phyloP scores from a whole-genome alignment of 768 basidiomycete genomes.

The Tylopilus felleus region DNA sequence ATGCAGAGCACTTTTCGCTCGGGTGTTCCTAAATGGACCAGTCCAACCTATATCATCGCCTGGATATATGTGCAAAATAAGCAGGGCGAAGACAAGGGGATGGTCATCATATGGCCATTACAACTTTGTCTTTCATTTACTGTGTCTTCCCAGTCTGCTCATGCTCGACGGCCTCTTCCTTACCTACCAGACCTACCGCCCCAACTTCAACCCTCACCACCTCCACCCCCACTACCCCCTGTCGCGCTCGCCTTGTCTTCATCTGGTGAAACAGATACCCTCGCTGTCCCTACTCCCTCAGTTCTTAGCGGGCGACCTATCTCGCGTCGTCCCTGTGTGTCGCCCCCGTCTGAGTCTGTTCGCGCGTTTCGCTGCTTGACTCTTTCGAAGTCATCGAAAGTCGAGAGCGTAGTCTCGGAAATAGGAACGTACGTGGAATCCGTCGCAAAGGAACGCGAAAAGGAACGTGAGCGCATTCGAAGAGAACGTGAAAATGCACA shows the following conservation, averaged over 20 bases:
- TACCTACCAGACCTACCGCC: slow-evolving; percentile 63
- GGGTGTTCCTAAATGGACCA: slow-evolving; percentile 15
- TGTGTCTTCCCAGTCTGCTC: slow-evolving; percentile 33
- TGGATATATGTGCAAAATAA: slow-evolving; percentile 76
- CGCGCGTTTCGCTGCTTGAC: slow-evolving; percentile 51
- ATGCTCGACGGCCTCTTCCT: slow-evolving; percentile 43
- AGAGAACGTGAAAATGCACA: slow-evolving; percentile 55
- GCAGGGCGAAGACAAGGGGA: slow-evolving; percentile 77
- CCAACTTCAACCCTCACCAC: slow-evolving; percentile 56
- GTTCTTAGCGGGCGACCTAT: slow-evolving; percentile 25
- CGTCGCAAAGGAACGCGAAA: slow-evolving; percentile 72
- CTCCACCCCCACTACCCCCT: slow-evolving; percentile 38
- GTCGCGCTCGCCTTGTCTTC: slow-evolving; percentile 20
- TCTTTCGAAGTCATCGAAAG: slow-evolving; percentile 46
- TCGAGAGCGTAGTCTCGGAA: slow-evolving; percentile 54
- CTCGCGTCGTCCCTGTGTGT: slow-evolving; percentile 32
- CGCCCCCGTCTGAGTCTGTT: slow-evolving; percentile 37
- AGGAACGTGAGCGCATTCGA: slow-evolving; percentile 70
- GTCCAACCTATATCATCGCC: slow-evolving; percentile 53
- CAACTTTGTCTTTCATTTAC: slow-evolving; percentile 52
- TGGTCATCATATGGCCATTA: slow-evolving; percentile 70
- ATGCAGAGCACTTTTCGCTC: slow-evolving; percentile 20
- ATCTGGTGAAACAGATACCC: slow-evolving; percentile 3
- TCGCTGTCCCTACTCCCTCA: slow-evolving; percentile 3
- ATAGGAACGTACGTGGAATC: slow-evolving; percentile 72